Conservation (phyloP, 768 basidiomycete species). For the Tulasnella sp. region DNA sequence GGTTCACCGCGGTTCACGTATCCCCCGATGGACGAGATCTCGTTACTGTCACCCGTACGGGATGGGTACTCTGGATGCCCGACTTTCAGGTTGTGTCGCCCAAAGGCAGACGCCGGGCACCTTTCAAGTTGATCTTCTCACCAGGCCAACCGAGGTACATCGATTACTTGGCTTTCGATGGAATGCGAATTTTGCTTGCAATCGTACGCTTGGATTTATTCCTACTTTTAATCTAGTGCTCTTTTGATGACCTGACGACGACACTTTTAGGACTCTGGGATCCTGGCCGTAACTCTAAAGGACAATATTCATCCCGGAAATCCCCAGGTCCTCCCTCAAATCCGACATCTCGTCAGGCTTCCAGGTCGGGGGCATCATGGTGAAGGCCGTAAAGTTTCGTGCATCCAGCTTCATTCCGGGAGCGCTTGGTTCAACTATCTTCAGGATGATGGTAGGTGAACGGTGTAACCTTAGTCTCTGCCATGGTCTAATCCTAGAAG, state of each 20-base stretch:
- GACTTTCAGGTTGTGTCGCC: background rate
- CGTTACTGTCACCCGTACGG: constrained; percentile 26
- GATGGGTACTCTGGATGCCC: background rate
- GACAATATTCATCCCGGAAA: background rate
- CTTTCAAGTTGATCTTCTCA: background rate
- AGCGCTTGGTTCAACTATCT: background rate
- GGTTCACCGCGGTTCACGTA: constrained; percentile 32
- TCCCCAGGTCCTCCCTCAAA: background rate
- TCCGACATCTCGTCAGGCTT: background rate
- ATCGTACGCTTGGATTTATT: background rate
- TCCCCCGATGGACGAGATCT: constrained; percentile 34
- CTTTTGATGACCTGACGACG: background rate
- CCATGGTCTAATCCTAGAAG: background rate
- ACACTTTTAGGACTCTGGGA: background rate
- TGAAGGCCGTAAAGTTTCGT: background rate
- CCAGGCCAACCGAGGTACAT: background rate
- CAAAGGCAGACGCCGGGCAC: background rate
- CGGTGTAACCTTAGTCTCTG: background rate
- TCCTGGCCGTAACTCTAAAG: background rate
- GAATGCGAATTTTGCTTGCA: background rate
- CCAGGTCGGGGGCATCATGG: background rate
- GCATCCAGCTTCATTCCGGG: background rate
- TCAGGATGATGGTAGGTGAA: background rate
- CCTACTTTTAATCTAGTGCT: background rate
- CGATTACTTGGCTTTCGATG: constrained; percentile 12